Evolutionary conservation across 192 early-diverging fungal species (phyloP).

Genomic region (Coemansia sp.): DNA sequence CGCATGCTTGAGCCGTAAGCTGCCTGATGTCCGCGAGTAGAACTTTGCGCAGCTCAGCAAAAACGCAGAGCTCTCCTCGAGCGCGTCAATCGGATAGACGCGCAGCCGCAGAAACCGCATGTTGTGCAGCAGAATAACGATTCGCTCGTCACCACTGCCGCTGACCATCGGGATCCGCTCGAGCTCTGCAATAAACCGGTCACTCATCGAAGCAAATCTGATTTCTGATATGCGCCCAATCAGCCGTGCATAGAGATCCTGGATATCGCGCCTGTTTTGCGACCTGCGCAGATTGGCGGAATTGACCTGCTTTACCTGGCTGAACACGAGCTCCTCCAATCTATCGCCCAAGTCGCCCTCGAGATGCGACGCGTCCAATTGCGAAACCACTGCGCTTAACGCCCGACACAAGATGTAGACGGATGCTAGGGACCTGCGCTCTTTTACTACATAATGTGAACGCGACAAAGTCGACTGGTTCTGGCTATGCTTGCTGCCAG

Average conservation of each 20-base stretch:
- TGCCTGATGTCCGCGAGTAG: slow-evolving; percentile 76
- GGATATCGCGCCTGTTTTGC: slow-evolving; percentile 80
- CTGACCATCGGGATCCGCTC: slow-evolving; percentile 67
- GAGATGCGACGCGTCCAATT: slow-evolving; percentile 68
- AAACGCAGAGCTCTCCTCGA: slow-evolving; percentile 96
- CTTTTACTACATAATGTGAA: slow-evolving; percentile 45
- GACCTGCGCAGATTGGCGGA: slow-evolving; percentile 72
- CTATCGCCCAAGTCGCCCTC: slow-evolving; percentile 81
- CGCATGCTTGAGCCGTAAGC: slow-evolving; percentile 81
- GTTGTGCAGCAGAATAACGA: slow-evolving; percentile 81
- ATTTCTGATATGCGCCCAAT: slow-evolving; percentile 89
- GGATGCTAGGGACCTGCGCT: slow-evolving; percentile 61
- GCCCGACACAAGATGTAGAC: slow-evolving; percentile 88
- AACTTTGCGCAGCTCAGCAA: slow-evolving; percentile 86
- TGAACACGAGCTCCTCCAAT: slow-evolving; percentile 93
- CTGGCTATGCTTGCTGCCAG: slow-evolving; percentile 20
- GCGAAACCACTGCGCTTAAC: slow-evolving; percentile 79
- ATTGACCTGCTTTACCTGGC: slow-evolving; percentile 81
- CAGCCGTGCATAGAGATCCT: slow-evolving; percentile 89
- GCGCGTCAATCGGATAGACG: slow-evolving; percentile 88
- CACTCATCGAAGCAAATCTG: slow-evolving; percentile 89
- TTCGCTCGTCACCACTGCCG: slow-evolving; percentile 71
- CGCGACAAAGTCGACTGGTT: slow-evolving; percentile 24
- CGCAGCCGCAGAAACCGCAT: slow-evolving; percentile 92
- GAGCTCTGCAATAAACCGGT: slow-evolving; percentile 88